Evolutionary conservation across 2,329 filamentous ascomycete genomes (phyloP).

Genomic region (Trichoderma atroviride): DNA sequence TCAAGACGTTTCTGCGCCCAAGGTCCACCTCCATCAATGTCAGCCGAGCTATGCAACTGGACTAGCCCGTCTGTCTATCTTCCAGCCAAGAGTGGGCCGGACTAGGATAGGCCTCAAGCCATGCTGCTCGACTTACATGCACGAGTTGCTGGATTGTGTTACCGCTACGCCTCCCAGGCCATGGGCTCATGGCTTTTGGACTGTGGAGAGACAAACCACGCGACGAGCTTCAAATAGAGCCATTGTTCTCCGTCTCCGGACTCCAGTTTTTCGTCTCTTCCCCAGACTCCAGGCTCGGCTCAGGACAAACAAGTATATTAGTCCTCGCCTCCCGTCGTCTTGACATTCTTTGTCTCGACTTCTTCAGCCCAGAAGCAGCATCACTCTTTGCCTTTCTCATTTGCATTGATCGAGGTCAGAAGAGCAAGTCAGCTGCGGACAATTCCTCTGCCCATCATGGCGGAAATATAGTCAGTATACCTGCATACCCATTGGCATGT

Average conservation of each 20-base stretch:
- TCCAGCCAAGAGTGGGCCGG: constrained; percentile 18
- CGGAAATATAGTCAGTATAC: constrained; percentile 24
- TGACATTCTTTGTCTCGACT: constrained; percentile 24
- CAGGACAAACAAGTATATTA: constrained; percentile 19
- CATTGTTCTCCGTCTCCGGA: constrained; percentile 28
- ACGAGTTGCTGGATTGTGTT: not conserved
- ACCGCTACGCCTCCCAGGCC: not conserved
- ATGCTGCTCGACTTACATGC: constrained; percentile 3
- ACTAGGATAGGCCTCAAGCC: constrained; percentile 7
- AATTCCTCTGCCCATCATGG: constrained; percentile 15
- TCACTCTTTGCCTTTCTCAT: constrained; percentile 9
- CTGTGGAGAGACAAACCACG: constrained; percentile 14
- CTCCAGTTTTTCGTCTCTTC: constrained; percentile 23
- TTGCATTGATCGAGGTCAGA: not conserved
- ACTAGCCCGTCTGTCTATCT: not conserved
- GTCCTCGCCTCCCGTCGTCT: constrained; percentile 23
- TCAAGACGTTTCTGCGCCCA: not conserved
- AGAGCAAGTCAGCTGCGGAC: constrained; percentile 9
- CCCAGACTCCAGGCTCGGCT: constrained; percentile 19
- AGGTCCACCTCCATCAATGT: constrained; percentile 14
- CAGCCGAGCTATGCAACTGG: constrained; percentile 14
- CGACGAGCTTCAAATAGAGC: constrained; percentile 26
- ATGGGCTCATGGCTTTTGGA: not conserved
- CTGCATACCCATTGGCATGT: not conserved
- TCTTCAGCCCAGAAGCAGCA: constrained; percentile 2